Percentiles rank a stretch among this genome's conserved stretches.
Evolutionary conservation across 2,329 filamentous ascomycete genomes (phyloP).

Genomic region (Parastagonospora nodorum): DNA sequence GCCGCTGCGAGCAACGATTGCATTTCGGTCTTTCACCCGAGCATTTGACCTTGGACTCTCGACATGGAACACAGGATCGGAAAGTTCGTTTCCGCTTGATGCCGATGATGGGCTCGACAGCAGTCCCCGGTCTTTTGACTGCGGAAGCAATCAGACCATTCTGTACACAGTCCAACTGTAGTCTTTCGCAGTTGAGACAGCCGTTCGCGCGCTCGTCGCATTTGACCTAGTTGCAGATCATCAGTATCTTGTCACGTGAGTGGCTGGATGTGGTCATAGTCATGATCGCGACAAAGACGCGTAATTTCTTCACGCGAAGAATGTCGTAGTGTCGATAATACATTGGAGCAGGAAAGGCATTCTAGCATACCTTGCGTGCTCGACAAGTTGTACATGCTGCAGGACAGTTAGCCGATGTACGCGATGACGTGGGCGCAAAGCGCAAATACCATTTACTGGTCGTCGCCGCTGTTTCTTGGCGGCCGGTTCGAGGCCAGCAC

Average conservation of each 20-base stretch:
- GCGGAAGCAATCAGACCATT: slow-evolving; percentile 20
- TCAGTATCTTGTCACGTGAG: slow-evolving; percentile 6
- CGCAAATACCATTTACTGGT: slow-evolving; percentile 11
- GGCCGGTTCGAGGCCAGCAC: background rate
- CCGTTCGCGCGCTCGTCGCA: slow-evolving; percentile 39
- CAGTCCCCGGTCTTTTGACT: slow-evolving; percentile 17
- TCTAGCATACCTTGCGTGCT: slow-evolving; percentile 18
- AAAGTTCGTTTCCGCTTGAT: slow-evolving; percentile 41
- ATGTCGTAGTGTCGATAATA: no score
- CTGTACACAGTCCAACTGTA: slow-evolving; percentile 37
- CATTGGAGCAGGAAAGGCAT: background rate
- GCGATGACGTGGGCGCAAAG: slow-evolving; percentile 2
- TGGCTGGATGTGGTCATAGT: background rate
- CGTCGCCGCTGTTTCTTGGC: slow-evolving; percentile 9
- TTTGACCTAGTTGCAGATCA: slow-evolving; percentile 26
- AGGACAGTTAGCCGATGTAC: slow-evolving; percentile 6
- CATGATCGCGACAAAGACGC: background rate
- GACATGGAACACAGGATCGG: slow-evolving; percentile 36
- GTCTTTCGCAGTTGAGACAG: slow-evolving; percentile 37
- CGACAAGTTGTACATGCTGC: slow-evolving; percentile 24
- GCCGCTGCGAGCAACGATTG: slow-evolving; percentile 32
- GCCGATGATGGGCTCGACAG: slow-evolving; percentile 26
- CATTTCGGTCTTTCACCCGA: slow-evolving; percentile 38
- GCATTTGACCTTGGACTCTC: slow-evolving; percentile 40
- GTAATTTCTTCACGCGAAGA: background rate